Evolutionary conservation across 2,329 filamentous ascomycete species (phyloP), one percentile per base, ranked within the genome.

Genomic region (Stagonosporopsis chrysanthemi): DNA sequence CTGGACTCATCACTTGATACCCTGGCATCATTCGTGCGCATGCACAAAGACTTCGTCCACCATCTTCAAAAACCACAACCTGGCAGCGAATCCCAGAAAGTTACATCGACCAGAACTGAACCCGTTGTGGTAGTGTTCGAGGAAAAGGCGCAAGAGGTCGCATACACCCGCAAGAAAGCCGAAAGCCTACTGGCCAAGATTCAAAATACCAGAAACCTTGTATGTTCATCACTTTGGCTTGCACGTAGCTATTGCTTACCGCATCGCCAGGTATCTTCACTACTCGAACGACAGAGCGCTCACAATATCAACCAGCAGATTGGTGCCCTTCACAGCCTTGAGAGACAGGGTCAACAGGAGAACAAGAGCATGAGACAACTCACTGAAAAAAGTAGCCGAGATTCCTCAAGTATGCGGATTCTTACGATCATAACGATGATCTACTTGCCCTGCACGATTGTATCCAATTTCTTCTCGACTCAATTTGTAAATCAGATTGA

Each of bases 381-480:
- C 7, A 59, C 68, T 2, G 63, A 69, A 45, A 71, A 69, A 52
- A 65, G 59, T 17, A 62, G 43, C 24, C 50, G 46, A 6, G 66
- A 69, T 29, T 68, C 67, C 3, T 64, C 66, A 0, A 69, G 64
- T 41, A 62, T 69, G 55, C 56, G 63, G 15, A 55, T 67, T 4
- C 56, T 69, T 4, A 69, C 68, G 0, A 67, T 69, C 45, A 68
- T 68, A 11, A 67, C 62, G 2, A 58, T 69, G 61, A 64, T 71
- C 0, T 71, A 69, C 39, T 46, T 69, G 0, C 66, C 68, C 1
- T 67, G 64, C 36, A 69, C 67, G 0, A 61, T 71, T 3, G 67
- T 69, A 0, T 67, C 67, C n/a, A 68, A 64, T 33, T 68, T 71
- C 49, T 69, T 62, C 39, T 68, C 68, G 0, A 71, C 68, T 1